A percentile compares a stretch with the other conserved stretches of the same genome.
Conservation (phyloP, 495 filamentous ascomycete species). For the Penicillium goetzii region DNA sequence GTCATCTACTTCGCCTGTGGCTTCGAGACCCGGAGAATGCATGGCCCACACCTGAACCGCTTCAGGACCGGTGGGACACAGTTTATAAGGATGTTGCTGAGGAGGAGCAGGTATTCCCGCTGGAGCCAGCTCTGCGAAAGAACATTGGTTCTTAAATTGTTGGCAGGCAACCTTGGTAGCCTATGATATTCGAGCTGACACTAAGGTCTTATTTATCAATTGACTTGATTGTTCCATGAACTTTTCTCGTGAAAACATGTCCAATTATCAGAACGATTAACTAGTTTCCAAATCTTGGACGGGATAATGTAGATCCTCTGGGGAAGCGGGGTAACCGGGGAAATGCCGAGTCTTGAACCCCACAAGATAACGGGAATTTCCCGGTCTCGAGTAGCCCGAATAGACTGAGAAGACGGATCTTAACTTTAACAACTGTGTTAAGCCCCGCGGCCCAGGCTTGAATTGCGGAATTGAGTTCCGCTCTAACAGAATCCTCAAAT, state of each 20-base stretch:
- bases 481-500: background rate
- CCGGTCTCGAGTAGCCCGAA: background rate
- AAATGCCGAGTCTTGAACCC: background rate
- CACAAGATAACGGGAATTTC: background rate
- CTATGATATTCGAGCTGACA: background rate
- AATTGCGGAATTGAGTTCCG: background rate
- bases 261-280: background rate
- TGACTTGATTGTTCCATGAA: background rate
- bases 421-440: background rate
- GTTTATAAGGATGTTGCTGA: conserved; percentile 55
- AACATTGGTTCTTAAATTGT: conserved; percentile 27
- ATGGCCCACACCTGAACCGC: conserved; percentile 55
- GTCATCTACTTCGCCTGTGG: conserved; percentile 63
- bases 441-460: background rate
- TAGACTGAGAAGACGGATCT: background rate
- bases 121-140: conserved; percentile 55
- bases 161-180: background rate
- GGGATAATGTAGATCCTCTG: conserved; percentile 11
- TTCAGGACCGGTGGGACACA: conserved; percentile 54
- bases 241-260: background rate
- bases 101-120: conserved; percentile 56
- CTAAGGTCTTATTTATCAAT: background rate
- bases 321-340: conserved; percentile 16
- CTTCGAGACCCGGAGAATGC: conserved; percentile 59
- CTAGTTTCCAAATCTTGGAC: background rate